phyloP scores from a whole-genome alignment of 169 alveolate species.

The Plasmodium billcollinsi region DNA sequence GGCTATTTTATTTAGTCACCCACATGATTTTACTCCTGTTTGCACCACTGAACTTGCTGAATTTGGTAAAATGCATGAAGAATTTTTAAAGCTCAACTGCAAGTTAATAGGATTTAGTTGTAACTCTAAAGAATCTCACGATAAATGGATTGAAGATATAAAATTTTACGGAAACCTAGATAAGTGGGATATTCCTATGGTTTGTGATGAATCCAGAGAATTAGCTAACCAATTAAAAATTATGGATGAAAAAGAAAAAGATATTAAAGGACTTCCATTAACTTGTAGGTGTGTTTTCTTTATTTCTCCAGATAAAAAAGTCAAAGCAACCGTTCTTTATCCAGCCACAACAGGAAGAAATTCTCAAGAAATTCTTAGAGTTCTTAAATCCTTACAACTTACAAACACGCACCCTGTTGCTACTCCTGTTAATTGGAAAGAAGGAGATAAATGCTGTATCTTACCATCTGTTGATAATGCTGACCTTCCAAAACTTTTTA shows the following conservation, averaged over 20 bases:
- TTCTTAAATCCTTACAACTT: slow-evolving; percentile 84
- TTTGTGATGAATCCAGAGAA: slow-evolving; percentile 55
- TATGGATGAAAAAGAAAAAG: slow-evolving; percentile 84
- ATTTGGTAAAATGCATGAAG: slow-evolving; percentile 76
- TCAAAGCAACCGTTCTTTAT: slow-evolving; percentile 82
- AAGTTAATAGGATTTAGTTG: slow-evolving; percentile 85
- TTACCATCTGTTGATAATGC: slow-evolving; percentile 74
- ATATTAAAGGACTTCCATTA: slow-evolving; percentile 83
- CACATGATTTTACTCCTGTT: slow-evolving; percentile 89
- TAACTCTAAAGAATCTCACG: slow-evolving; percentile 79
- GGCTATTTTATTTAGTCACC: slow-evolving; percentile 80
- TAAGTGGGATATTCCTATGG: slow-evolving; percentile 77
- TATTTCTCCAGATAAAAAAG: slow-evolving; percentile 80
- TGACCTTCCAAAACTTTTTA: slow-evolving; percentile 62
- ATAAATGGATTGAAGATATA: slow-evolving; percentile 70
- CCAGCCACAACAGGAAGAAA: slow-evolving; percentile 89
- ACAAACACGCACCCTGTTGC: slow-evolving; percentile 80
- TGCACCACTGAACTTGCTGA: slow-evolving; percentile 89
- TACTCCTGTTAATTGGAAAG: slow-evolving; percentile 82
- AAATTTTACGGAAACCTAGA: slow-evolving; percentile 35
- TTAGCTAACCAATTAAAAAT: slow-evolving; percentile 79
- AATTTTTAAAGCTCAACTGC: slow-evolving; percentile 78
- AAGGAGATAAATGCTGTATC: slow-evolving; percentile 78
- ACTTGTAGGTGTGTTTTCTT: slow-evolving; percentile 83
- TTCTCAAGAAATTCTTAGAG: slow-evolving; percentile 84